A percentile compares a stretch with the other conserved stretches of the same genome.
Evolutionary conservation across 768 basidiomycete genomes (phyloP).

Genomic region (Tephrocybe sp.): DNA sequence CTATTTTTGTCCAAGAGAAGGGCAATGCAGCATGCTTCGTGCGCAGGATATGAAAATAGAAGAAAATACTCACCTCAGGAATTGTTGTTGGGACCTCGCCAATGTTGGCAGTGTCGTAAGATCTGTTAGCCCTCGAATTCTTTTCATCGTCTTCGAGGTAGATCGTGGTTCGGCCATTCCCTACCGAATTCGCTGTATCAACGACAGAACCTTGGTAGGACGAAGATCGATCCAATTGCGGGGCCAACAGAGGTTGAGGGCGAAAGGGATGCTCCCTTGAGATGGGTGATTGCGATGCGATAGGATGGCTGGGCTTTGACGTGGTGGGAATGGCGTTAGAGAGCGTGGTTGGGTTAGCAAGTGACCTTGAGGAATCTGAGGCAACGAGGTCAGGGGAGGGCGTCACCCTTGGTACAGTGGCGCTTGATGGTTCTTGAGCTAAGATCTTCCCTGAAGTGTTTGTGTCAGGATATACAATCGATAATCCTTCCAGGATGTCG

Average conservation of each 20-base stretch:
- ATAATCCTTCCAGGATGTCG: conserved; percentile 1
- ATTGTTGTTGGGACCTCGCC: background rate
- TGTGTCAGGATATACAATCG: background rate
- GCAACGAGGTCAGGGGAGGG: conserved; percentile 5
- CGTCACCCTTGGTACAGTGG: background rate
- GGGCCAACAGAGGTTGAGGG: conserved; percentile 8
- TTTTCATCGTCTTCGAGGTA: conserved; percentile 4
- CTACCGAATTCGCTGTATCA: conserved; percentile 7
- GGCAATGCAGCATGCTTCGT: background rate
- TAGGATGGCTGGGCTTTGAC: background rate
- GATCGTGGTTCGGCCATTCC: conserved; percentile 4
- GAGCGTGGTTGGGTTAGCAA: background rate
- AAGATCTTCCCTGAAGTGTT: background rate
- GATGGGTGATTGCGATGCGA: conserved; percentile 1
- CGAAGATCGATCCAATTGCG: conserved; percentile 7
- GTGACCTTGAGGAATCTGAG: background rate
- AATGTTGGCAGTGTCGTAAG: background rate
- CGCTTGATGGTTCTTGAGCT: conserved; percentile 1
- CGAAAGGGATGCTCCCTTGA: background rate
- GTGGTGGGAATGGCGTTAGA: background rate
- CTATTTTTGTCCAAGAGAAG: background rate
- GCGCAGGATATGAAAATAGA: background rate
- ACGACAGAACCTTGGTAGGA: conserved; percentile 10
- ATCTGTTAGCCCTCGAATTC: background rate
- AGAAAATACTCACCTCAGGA: conserved; percentile 1